Base-by-base conservation (phyloP, 2,329 filamentous ascomycete species). In the Davidsoniella eucalypti region DNA sequence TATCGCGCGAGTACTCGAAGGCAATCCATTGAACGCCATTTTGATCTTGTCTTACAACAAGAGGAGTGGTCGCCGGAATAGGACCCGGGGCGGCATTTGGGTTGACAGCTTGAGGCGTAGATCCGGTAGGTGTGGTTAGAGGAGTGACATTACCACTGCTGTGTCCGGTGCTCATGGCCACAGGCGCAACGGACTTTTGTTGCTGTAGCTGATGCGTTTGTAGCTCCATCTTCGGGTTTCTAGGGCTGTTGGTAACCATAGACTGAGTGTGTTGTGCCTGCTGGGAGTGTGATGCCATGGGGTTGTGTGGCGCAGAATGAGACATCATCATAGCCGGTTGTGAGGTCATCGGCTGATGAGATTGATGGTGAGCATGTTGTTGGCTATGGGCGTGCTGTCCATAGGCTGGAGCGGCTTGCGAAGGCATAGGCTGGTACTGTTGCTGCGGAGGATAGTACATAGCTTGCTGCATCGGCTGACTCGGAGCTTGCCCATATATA, bases 11-110 rank as follows among this genome's bases (percentile, higher is more conserved):
- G 64, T 98, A 98, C 64, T 98, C 92, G 55, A 96, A 98, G 0
- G 87, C 87, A 60, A 96, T 96, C 92, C 92, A 96, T 65, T 96
- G 92, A 5, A 96, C 90, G 7, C 92, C 92, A 57, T 94, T 96
- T 61, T 86, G 84, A 59, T 96, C 92, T 65, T 96, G 90, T 57
- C 88, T 74, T 21, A 96, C 90, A 7, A 96, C 88, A 7, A 95
- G 71, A 0, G 92, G 92, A 0, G 92, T 96, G 2, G 92, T 98
- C 0, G 92, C 92, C 10, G 92, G 92, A 58, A 98, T 98, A 0
- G 92, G 92, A 2, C 92, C 92, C 5, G 92, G 92, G 1, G 92
- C 92, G 36, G 90, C 87, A 60, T 88, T 94, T 9, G 87, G 82
- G 62, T 92, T 94, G 29, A 87, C 76, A 18, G 78, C 81, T 4